phyloP scores from a whole-genome alignment of 2,329 filamentous ascomycete genomes.

The Coniella vitis region DNA sequence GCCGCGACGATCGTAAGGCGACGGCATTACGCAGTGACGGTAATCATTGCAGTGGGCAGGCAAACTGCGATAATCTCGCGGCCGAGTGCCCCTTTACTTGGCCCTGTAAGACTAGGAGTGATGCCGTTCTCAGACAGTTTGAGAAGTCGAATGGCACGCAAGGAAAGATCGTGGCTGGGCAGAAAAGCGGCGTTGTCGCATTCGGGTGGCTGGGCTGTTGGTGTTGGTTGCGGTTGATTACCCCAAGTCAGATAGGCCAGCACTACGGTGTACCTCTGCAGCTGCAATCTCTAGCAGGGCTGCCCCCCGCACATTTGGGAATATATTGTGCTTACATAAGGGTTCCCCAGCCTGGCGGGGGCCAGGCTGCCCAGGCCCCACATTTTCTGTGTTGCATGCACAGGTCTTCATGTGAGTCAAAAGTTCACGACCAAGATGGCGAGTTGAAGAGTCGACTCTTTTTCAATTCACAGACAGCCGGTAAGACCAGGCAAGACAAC shows the following conservation, averaged over 20 bases:
- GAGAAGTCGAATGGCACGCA: not conserved
- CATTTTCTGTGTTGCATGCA: not conserved
- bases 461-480: not conserved
- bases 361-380: too few relatives aligned
- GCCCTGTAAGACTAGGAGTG: not conserved
- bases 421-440: not conserved
- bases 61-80: not conserved
- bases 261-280: not conserved
- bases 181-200: not conserved
- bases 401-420: slow-evolving; percentile 6
- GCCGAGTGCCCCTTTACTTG: not conserved
- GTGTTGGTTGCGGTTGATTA: not conserved
- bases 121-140: not conserved
- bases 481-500: not conserved
- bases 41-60: slow-evolving; percentile 31
- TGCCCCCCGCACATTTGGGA: not conserved
- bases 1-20: slow-evolving; percentile 53
- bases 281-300: not conserved
- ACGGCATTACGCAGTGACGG: slow-evolving; percentile 43
- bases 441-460: not conserved
- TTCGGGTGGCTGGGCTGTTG: slow-evolving; percentile 4
- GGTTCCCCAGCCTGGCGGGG: not conserved
- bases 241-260: not conserved
- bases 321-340: not conserved
- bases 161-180: not conserved